phyloP scores from a whole-genome alignment of 257 asterid species.

The Solanum phureja region DNA sequence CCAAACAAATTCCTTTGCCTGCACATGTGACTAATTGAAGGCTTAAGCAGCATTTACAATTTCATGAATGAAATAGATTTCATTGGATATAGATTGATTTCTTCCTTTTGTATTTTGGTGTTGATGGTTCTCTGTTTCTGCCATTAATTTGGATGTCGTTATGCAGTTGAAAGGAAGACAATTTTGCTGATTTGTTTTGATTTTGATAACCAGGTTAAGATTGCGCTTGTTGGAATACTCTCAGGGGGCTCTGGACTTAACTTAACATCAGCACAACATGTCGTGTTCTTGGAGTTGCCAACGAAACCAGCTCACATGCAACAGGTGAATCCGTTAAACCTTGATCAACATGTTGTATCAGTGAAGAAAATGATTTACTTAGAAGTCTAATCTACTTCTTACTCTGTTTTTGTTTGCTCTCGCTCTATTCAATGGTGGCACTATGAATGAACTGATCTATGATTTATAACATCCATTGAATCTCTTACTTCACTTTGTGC shows the following conservation, averaged over 20 bases:
- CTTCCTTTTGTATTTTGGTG: not conserved
- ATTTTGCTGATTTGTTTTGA: not conserved
- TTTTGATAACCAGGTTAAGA: slow-evolving; percentile 48
- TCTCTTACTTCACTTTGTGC: not conserved
- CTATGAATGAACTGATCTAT: not conserved
- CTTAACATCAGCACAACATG: slow-evolving; percentile 81
- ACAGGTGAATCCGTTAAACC: slow-evolving; percentile 45
- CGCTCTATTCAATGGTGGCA: not conserved
- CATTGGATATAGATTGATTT: not conserved
- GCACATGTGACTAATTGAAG: not conserved
- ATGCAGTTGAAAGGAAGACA: not conserved
- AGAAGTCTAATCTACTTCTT: not conserved
- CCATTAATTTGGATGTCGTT: not conserved
- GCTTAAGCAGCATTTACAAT: not conserved
- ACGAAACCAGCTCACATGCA: slow-evolving; percentile 56
- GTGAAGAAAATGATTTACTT: not conserved
- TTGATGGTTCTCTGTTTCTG: not conserved
- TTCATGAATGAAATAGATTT: not conserved
- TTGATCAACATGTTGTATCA: not conserved
- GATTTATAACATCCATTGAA: not conserved
- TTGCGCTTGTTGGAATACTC: slow-evolving; percentile 86
- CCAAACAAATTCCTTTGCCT: not conserved
- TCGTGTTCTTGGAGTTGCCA: slow-evolving; percentile 91
- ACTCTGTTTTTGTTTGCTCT: not conserved
- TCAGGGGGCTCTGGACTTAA: slow-evolving; percentile 96